phyloP scores from a whole-genome alignment of 352 stramenopile species.

The Phytophthora podocarpi region DNA sequence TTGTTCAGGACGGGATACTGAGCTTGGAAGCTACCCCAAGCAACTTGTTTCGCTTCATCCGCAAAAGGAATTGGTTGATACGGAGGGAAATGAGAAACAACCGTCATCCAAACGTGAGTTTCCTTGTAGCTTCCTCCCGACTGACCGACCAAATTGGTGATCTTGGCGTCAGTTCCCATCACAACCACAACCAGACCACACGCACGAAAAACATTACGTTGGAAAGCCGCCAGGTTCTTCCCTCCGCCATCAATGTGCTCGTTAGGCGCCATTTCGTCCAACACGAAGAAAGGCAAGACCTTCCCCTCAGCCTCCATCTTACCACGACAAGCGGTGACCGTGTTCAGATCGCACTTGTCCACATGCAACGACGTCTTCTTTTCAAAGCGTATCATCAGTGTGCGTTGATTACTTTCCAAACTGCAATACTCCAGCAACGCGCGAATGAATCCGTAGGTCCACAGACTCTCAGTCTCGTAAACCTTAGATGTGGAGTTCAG shows the following conservation, averaged over 20 bases:
- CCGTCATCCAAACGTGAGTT: slow-evolving; percentile 1
- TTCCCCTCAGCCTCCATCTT: background rate
- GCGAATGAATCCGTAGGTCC: background rate
- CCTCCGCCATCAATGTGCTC: background rate
- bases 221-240: background rate
- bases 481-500: background rate
- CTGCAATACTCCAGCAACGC: background rate
- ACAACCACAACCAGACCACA: background rate
- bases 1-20: slow-evolving; percentile 1
- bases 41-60: background rate
- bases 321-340: too few relatives aligned
- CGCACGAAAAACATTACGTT: background rate
- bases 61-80: background rate
- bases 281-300: slow-evolving; percentile 9
- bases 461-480: background rate
- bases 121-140: too few relatives aligned
- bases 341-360: background rate
- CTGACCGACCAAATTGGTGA: background rate
- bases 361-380: background rate
- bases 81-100: slow-evolving; percentile 8
- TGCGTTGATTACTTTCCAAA: background rate
- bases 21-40: too few relatives aligned
- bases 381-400: background rate
- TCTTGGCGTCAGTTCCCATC: background rate
- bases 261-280: slow-evolving; percentile 14